Evolutionary conservation across 2,329 filamentous ascomycete species (phyloP).

Genomic region (Berkeleyomyces basicola): DNA sequence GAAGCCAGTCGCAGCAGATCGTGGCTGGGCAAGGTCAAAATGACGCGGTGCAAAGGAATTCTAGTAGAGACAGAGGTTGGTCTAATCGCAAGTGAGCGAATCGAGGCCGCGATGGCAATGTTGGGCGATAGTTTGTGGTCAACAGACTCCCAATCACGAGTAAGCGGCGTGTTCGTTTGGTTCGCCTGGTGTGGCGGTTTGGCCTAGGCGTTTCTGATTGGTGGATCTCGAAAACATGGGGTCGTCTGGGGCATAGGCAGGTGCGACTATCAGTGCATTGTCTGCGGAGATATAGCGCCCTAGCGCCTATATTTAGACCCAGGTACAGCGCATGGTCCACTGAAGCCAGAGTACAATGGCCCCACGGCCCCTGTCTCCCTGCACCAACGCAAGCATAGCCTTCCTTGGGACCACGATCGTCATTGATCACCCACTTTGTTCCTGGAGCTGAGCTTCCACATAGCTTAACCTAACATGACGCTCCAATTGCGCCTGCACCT

Average conservation of each 20-base stretch:
- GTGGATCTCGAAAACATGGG: not conserved
- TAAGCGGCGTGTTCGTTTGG: constrained; percentile 9
- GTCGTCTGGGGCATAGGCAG: not conserved
- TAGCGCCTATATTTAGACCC: not conserved
- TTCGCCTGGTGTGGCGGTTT: not conserved
- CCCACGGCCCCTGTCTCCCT: not conserved
- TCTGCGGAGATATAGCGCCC: not conserved
- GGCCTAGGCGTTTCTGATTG: not conserved
- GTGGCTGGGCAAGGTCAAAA: not conserved
- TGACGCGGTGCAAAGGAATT: too few species aligned
- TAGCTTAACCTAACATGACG: not conserved
- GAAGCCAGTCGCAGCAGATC: not conserved
- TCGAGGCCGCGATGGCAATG: not conserved
- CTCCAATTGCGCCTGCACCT: not conserved
- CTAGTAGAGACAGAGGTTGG: not conserved
- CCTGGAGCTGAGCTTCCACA: not conserved
- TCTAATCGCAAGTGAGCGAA: not conserved
- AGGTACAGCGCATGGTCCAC: not conserved
- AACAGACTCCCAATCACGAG: not conserved
- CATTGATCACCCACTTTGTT: not conserved
- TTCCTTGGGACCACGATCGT: not conserved
- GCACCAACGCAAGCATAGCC: not conserved
- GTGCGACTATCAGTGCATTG: not conserved
- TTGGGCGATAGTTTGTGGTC: not conserved
- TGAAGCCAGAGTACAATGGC: not conserved